Percentiles rank a stretch among this genome's conserved stretches.
Conservation (phyloP, 2,329 filamentous ascomycete species). For the Hypoxylon sp. region DNA sequence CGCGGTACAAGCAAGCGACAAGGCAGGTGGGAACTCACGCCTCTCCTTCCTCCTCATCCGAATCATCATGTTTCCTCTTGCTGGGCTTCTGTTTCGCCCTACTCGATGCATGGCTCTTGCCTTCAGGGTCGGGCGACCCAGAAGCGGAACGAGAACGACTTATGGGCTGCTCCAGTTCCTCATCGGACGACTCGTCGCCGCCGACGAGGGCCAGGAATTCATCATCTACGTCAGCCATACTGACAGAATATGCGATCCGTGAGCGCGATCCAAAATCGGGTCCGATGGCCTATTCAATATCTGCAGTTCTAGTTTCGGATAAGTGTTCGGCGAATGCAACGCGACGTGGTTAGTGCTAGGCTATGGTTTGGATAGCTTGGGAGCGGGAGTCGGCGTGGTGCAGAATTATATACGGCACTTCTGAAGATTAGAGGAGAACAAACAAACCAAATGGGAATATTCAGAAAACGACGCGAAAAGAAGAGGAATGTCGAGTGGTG, state of each 20-base stretch:
- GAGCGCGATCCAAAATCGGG: conserved; percentile 2
- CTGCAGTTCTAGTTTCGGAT: neutral
- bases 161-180: conserved; percentile 66
- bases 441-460: conserved; percentile 18
- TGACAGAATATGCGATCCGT: conserved; percentile 44
- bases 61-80: conserved; percentile 70
- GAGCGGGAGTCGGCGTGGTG: neutral
- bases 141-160: conserved; percentile 70
- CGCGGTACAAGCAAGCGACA: conserved; percentile 28
- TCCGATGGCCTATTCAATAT: conserved; percentile 4
- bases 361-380: neutral
- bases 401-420: neutral
- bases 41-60: conserved; percentile 84
- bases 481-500: conserved; percentile 1
- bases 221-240: conserved; percentile 91
- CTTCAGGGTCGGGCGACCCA: conserved; percentile 63
- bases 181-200: conserved; percentile 75
- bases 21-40: conserved; percentile 72
- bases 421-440: neutral
- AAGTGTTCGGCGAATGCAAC: conserved; percentile 10
- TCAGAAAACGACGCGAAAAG: conserved; percentile 18
- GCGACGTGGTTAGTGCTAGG: conserved; percentile 7
- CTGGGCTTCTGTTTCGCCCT: conserved; percentile 63
- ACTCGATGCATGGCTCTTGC: conserved; percentile 55
- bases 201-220: conserved; percentile 94